phyloP scores from a whole-genome alignment of 345 rosid species.

The Lepidium aucheri region DNA sequence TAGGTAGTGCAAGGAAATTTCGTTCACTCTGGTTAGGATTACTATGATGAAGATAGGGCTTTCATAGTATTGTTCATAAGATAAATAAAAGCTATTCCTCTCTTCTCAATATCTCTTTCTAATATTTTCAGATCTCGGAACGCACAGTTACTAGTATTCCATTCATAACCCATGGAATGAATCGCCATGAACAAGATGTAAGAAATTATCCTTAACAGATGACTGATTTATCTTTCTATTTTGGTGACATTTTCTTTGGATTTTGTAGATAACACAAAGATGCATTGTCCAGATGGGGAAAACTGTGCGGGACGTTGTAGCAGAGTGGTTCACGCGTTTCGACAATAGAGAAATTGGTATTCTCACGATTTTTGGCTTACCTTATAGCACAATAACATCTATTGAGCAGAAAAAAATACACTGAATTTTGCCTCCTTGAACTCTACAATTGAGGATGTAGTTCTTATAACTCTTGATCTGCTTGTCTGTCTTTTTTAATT shows the following conservation, averaged over 20 bases:
- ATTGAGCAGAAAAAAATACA: background rate
- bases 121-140: slow-evolving; percentile 50
- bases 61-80: background rate
- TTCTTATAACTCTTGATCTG: background rate
- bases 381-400: background rate
- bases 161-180: slow-evolving; percentile 57
- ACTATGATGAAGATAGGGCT: background rate
- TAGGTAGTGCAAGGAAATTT: background rate
- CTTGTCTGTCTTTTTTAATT: background rate
- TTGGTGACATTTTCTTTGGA: slow-evolving; percentile 9
- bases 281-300: slow-evolving; percentile 57
- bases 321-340: slow-evolving; percentile 60
- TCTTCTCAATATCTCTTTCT: background rate
- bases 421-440: background rate
- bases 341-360: slow-evolving; percentile 69
- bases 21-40: background rate
- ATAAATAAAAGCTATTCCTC: background rate
- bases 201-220: slow-evolving; percentile 5
- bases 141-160: slow-evolving; percentile 57
- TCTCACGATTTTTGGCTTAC: background rate
- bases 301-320: slow-evolving; percentile 55
- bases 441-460: background rate
- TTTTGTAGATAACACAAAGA: slow-evolving; percentile 62
- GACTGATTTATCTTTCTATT: background rate
- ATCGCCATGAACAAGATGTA: slow-evolving; percentile 85